Percentiles rank a stretch among this genome's conserved stretches.
Evolutionary conservation across 352 stramenopile species (phyloP).

Genomic region (Pythium aphanidermatum): DNA sequence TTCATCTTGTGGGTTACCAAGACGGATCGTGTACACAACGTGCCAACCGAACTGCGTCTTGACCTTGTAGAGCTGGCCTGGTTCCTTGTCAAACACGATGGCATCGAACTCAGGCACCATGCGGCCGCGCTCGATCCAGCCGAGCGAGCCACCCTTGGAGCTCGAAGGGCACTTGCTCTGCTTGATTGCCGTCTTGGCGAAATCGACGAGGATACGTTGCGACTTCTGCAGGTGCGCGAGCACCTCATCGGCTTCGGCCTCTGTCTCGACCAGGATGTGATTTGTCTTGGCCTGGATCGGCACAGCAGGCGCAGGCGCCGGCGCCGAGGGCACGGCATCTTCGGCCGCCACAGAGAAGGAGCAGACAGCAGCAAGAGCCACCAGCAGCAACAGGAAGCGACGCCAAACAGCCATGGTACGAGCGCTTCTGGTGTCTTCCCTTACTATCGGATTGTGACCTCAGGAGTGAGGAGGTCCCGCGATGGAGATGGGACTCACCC

Average conservation of each 20-base stretch:
- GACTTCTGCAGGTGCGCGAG: constrained; percentile 15
- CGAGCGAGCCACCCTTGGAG: constrained; percentile 22
- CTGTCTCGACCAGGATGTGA: constrained; percentile 31
- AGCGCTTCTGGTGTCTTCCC: neutral
- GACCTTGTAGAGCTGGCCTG: constrained; percentile 30
- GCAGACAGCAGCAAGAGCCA: constrained; percentile 10
- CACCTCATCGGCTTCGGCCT: constrained; percentile 24
- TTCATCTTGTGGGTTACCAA: constrained; percentile 21
- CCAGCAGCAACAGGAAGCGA: constrained; percentile 15
- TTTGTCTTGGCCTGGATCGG: constrained; percentile 26
- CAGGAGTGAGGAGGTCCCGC: too few relatives aligned
- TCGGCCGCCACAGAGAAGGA: constrained; percentile 1
- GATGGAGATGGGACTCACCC: too few relatives aligned
- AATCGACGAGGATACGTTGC: constrained; percentile 15
- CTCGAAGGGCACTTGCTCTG: constrained; percentile 32
- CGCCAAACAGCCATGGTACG: constrained; percentile 11
- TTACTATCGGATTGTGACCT: too few relatives aligned
- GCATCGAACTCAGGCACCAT: constrained; percentile 32
- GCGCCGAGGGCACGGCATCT: neutral
- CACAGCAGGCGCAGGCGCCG: neutral
- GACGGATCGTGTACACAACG: constrained; percentile 26
- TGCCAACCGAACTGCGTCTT: constrained; percentile 37
- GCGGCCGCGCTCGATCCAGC: constrained; percentile 24
- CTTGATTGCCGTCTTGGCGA: constrained; percentile 20
- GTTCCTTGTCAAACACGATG: constrained; percentile 23